Conservation (phyloP, 208 protist species). For the Trypanosoma melophagium region DNA sequence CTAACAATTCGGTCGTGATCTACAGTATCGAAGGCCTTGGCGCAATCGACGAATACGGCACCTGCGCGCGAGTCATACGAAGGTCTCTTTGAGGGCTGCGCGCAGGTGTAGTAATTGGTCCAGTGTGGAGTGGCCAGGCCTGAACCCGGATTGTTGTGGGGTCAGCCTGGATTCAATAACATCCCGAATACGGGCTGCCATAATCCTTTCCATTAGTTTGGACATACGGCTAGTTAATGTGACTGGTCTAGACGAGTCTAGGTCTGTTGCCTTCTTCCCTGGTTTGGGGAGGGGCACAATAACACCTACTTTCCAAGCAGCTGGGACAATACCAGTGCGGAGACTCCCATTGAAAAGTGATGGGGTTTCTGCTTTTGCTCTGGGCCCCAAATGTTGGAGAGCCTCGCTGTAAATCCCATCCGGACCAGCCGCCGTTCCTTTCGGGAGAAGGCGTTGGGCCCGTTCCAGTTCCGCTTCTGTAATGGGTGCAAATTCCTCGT, state of each 20-base stretch:
- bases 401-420: conserved; percentile 5
- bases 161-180: conserved; percentile 12
- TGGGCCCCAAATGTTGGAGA: neutral
- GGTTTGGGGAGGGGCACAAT: conserved; percentile 29
- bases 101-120: conserved; percentile 19
- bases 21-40: conserved; percentile 19
- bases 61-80: neutral
- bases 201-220: conserved; percentile 29
- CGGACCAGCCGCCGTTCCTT: neutral
- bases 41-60: conserved; percentile 8
- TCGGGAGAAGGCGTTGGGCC: neutral
- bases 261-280: conserved; percentile 9
- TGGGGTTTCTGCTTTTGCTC: conserved; percentile 3
- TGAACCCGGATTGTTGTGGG: conserved; percentile 23
- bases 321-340: neutral
- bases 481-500: neutral
- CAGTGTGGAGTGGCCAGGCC: conserved; percentile 19
- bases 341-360: conserved; percentile 22
- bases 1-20: conserved; percentile 5
- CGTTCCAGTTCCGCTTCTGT: conserved; percentile 1
- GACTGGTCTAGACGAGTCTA: conserved; percentile 11
- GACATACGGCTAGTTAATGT: conserved; percentile 22
- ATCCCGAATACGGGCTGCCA: conserved; percentile 19
- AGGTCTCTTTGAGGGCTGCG: neutral
- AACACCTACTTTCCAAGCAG: conserved; percentile 13